phyloP scores from a whole-genome alignment of 805 yeast genomes.

The Starmerella cellae region DNA sequence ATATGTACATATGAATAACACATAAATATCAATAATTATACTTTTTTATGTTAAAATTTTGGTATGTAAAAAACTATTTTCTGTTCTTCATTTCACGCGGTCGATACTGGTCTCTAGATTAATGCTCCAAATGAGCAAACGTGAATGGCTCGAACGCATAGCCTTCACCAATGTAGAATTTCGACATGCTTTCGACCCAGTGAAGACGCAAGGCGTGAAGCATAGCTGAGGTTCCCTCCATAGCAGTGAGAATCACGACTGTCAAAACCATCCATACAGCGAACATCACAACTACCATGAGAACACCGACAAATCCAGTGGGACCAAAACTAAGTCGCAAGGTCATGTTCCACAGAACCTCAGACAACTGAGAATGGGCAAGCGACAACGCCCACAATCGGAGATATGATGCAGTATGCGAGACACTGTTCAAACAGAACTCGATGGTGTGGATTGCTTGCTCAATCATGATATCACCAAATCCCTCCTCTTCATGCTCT shows the following conservation, averaged over 20 bases:
- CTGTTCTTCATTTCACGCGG: no score
- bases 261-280: conserved; percentile 93
- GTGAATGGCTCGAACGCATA: conserved; percentile 78
- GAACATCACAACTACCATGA: conserved; percentile 65
- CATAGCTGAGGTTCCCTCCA: conserved; percentile 99
- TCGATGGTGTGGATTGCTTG: conserved; percentile 97
- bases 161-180: conserved; percentile 96
- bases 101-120: no score
- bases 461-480: conserved; percentile 92
- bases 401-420: conserved; percentile 95
- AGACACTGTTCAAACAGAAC: conserved; percentile 90
- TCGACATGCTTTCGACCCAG: conserved; percentile 99
- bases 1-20: no score
- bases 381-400: conserved; percentile 95
- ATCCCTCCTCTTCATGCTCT: conserved; percentile 46
- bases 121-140: conserved; percentile 28
- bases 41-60: no score
- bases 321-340: conserved; percentile 61
- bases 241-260: conserved; percentile 76
- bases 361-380: conserved; percentile 91
- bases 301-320: conserved; percentile 53
- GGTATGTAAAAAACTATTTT: no score
- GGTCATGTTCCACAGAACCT: conserved; percentile 96
- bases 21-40: no score
- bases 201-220: conserved; percentile 94